Conservation (phyloP, 371 early-diverging fungal species). For the Amoeboaphelidium protococcarum region DNA sequence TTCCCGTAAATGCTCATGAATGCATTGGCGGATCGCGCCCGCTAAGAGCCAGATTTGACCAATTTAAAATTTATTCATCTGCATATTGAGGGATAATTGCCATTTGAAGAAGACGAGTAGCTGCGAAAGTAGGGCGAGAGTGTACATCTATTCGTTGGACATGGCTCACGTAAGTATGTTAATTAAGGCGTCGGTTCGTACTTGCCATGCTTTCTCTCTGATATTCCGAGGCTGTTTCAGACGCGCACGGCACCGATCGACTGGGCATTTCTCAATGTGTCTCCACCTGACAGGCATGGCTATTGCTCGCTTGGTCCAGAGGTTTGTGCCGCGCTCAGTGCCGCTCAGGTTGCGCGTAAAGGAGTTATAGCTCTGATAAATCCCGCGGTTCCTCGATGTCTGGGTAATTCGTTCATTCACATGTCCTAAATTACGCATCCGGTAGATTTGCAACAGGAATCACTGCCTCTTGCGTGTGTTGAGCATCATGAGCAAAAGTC, state of each 20-base stretch:
- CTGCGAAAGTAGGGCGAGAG: conserved; percentile 8
- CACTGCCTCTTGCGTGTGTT: too few species aligned
- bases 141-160: conserved; percentile 18
- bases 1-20: conserved; percentile 2
- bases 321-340: conserved; percentile 11
- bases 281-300: conserved; percentile 20
- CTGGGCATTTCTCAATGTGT: conserved; percentile 17
- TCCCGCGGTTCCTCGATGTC: conserved; percentile 9
- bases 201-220: conserved; percentile 15
- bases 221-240: conserved; percentile 13
- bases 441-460: too few species aligned
- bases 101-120: conserved; percentile 1
- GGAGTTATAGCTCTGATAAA: conserved; percentile 22
- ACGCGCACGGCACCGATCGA: conserved; percentile 9
- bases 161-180: conserved; percentile 11
- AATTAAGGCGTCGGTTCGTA: conserved; percentile 10
- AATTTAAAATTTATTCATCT: conserved; percentile 14
- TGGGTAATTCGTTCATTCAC: neutral
- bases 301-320: conserved; percentile 14
- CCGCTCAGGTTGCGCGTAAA: conserved; percentile 12
- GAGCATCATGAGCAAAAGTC: neutral
- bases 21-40: neutral
- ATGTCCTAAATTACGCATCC: conserved; percentile 1
- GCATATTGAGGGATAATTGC: conserved; percentile 9
- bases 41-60: conserved; percentile 7